A percentile compares a stretch with the other conserved stretches of the same genome.
These are phyloP conservation scores for Boehmeria nivea DNA, from an alignment of 306 rosid species.

Conservation along the genomic window DNA sequence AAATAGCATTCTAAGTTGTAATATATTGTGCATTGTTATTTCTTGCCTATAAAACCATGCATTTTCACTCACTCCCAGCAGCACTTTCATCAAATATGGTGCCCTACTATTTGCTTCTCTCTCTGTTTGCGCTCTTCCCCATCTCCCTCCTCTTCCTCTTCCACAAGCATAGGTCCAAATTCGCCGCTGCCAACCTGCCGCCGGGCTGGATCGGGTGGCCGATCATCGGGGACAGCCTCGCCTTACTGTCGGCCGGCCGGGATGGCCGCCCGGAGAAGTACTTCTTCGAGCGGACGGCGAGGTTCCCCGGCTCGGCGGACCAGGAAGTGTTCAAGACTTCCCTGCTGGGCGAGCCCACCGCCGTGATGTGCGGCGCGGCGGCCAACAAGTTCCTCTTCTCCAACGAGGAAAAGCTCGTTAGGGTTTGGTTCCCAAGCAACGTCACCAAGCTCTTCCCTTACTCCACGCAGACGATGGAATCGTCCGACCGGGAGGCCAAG, in stretches of 20 bases:
- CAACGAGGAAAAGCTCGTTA: constrained; percentile 73
- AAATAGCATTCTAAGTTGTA: too few relatives aligned
- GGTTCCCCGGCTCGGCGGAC: constrained; percentile 32
- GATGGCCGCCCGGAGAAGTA: constrained; percentile 78
- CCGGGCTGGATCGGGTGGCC: constrained; percentile 73
- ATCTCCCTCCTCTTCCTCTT: constrained; percentile 40
- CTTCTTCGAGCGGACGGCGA: constrained; percentile 73
- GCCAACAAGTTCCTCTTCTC: constrained; percentile 83
- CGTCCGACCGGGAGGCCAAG: constrained; percentile 40
- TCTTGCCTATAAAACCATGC: too few relatives aligned
- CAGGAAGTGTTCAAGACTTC: constrained; percentile 55
- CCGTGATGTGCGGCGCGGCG: constrained; percentile 51
- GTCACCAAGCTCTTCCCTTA: constrained; percentile 64
- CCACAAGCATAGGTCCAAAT: constrained; percentile 43
- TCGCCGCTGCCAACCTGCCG: constrained; percentile 39
- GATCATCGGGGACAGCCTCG: constrained; percentile 62
- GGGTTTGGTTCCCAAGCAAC: constrained; percentile 67
- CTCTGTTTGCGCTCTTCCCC: too few relatives aligned
- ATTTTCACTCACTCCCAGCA: too few relatives aligned
- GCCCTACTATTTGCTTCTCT: too few relatives aligned
- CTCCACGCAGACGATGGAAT: constrained; percentile 22
- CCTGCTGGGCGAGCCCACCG: constrained; percentile 47
- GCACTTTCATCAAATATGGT: too few relatives aligned
- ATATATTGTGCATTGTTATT: too few relatives aligned
- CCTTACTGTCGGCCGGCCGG: constrained; percentile 65